Conservation (phyloP, 2,329 filamentous ascomycete species). For the Botryotinia convoluta region DNA sequence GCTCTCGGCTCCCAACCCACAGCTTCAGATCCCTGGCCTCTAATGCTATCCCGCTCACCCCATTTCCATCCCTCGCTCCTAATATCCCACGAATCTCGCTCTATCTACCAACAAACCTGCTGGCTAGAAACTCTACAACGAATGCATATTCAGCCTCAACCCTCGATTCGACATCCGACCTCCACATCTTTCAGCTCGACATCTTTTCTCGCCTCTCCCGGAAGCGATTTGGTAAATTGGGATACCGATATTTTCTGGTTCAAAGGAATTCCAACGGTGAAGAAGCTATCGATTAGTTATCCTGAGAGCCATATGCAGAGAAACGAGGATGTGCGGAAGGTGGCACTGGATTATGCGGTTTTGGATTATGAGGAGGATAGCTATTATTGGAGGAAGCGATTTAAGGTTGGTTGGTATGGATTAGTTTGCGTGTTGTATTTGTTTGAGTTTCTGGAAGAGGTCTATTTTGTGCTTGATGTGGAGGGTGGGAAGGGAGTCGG, state of each 20-base stretch:
- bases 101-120: constrained; percentile 1
- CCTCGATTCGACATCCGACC: background rate
- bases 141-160: background rate
- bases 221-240: background rate
- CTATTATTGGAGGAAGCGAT: background rate
- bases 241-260: constrained; percentile 14
- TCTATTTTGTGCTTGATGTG: constrained; percentile 15
- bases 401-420: background rate
- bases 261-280: background rate
- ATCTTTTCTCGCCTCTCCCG: background rate
- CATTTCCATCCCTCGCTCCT: constrained; percentile 3
- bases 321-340: constrained; percentile 3
- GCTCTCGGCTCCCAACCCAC: background rate
- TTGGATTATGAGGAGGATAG: constrained; percentile 16
- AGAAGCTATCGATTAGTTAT: background rate
- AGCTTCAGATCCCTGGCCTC: constrained; percentile 5
- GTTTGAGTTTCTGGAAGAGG: constrained; percentile 12
- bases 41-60: background rate
- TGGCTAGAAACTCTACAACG: background rate
- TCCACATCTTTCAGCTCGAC: background rate
- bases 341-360: constrained; percentile 10
- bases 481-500: background rate
- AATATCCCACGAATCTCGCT: constrained; percentile 9
- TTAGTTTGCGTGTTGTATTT: background rate
- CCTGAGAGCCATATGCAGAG: background rate